Base-by-base conservation (phyloP, 345 rosid species). In the Psidium guajava region DNA sequence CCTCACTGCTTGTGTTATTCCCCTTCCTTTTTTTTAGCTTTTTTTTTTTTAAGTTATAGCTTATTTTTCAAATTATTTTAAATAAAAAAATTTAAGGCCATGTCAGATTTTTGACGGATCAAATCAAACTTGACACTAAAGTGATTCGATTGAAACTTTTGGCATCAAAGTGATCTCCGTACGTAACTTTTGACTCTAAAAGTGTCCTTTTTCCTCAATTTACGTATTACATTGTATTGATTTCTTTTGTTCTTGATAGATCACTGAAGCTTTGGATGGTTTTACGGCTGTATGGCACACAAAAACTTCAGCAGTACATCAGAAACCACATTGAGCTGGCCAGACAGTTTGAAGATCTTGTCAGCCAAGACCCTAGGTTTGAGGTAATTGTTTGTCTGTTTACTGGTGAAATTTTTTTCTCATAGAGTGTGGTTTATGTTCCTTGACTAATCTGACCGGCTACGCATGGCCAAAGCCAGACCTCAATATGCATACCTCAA, bases 251-350 rank as follows among this genome's bases (percentile, higher is more conserved):
- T 52, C 93, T 94, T 83, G 93, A 87, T 88, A 96, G 98, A 86
- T 96, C 99, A 83, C 86, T 96, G 92, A 96, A 96, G 87, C 88
- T 95, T 81, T 95, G 99, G 98, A 94, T 95, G 98, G 98, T 96
- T 32, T 89, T 96, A 86, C 87, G 97, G 59, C 91, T 96, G 49
- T 95, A 96, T 88, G 99, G 99, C 86, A 25, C 91, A 85, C 94
- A 93, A 88, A 90, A 86, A 50, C 93, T 95, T 84, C 97, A 89
- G 89, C 77, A 87, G 85, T 94, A 94, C 86, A 91, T 95, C 85
- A 92, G 99, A 89, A 94, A 93, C 88, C 99, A 96, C 89, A 88
- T 96, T 85, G 90, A 91, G 85, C 89, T 96, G 86, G 98, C 97
- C 28, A 90, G 89, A 86, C 86, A 86, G 84, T 93, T 96, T 85